Evolutionary conservation across 2,329 filamentous ascomycete species (phyloP).

Genomic region (Exophiala viscosa): DNA sequence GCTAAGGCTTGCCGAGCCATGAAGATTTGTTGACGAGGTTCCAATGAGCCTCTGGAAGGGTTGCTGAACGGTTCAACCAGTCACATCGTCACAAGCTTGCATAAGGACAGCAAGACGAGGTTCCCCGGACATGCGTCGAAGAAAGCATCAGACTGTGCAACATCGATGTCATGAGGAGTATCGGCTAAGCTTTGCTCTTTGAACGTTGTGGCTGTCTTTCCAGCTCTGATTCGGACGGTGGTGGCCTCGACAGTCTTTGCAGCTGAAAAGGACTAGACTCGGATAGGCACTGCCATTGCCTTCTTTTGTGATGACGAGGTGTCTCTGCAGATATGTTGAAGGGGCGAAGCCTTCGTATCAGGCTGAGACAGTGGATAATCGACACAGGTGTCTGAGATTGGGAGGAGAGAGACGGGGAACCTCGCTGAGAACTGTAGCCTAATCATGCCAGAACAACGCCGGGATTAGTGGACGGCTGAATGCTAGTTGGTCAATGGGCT

Average conservation of each 20-base stretch:
- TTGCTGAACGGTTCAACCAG: too few species aligned
- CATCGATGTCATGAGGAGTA: too few species aligned
- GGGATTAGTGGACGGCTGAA: neutral
- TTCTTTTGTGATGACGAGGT: neutral
- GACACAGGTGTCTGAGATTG: constrained; percentile 1
- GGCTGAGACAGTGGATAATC: constrained; percentile 13
- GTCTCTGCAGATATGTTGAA: neutral
- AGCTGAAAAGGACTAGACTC: neutral
- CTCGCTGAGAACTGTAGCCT: neutral
- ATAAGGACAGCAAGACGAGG: too few species aligned
- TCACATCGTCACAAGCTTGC: too few species aligned
- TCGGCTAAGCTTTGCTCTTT: neutral
- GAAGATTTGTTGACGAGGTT: too few species aligned
- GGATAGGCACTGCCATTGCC: too few species aligned
- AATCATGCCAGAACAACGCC: neutral
- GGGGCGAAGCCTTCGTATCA: constrained; percentile 8
- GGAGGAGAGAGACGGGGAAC: neutral
- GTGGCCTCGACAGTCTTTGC: neutral
- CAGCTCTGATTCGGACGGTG: neutral
- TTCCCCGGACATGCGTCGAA: too few species aligned
- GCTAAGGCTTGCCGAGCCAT: too few species aligned
- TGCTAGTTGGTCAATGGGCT: too few species aligned
- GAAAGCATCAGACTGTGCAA: too few species aligned
- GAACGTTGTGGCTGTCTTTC: neutral
- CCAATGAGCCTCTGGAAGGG: too few species aligned